phyloP scores from a whole-genome alignment of 2,329 filamentous ascomycete species.

The Stemphylium vesicarium region DNA sequence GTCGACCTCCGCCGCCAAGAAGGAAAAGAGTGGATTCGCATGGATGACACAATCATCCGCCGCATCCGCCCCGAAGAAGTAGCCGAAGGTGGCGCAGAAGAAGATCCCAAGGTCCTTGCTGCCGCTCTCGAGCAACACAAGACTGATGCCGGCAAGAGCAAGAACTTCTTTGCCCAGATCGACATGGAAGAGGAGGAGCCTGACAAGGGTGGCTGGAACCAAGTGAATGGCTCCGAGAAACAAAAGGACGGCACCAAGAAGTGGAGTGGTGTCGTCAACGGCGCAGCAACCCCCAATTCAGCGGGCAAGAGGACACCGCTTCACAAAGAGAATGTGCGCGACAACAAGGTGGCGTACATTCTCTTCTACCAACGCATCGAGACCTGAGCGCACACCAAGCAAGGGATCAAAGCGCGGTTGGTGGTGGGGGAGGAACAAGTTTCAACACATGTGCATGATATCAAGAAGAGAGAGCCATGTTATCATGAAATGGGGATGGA shows the following conservation, averaged over 20 bases:
- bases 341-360: conserved; percentile 97
- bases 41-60: conserved; percentile 91
- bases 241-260: conserved; percentile 66
- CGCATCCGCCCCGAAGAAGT: conserved; percentile 88
- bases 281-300: conserved; percentile 61
- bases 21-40: conserved; percentile 91
- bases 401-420: not conserved
- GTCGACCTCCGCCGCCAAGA: conserved; percentile 96
- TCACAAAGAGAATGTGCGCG: conserved; percentile 67
- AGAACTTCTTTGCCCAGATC: conserved; percentile 76
- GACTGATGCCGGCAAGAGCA: conserved; percentile 58
- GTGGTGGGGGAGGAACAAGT: not conserved
- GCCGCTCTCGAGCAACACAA: conserved; percentile 72
- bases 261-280: conserved; percentile 71
- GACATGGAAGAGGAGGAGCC: conserved; percentile 66
- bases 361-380: conserved; percentile 86
- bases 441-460: conserved; percentile 7
- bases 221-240: conserved; percentile 71
- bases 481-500: conserved; percentile 7
- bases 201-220: conserved; percentile 79
- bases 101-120: conserved; percentile 73
- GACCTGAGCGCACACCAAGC: conserved; percentile 27
- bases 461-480: conserved; percentile 2
- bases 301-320: conserved; percentile 61
- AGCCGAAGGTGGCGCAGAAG: conserved; percentile 81